phyloP scores from a whole-genome alignment of 2,329 filamentous ascomycete species.

The Diaporthe citriasiana region DNA sequence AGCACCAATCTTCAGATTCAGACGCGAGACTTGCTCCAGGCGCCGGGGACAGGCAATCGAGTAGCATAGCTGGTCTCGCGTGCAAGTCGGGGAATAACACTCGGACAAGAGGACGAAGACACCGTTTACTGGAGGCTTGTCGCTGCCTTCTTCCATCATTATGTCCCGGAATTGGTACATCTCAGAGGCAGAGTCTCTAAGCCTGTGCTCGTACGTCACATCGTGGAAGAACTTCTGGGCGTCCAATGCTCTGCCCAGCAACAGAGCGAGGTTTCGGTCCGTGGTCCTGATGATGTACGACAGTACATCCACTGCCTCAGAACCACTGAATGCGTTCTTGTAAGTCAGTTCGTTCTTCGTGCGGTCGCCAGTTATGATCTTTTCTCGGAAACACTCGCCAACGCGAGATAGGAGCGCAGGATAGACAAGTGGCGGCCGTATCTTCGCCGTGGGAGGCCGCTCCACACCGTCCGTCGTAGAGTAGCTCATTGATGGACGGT shows the following conservation, averaged over 20 bases:
- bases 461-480: slow-evolving; percentile 66
- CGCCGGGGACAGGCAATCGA: slow-evolving; percentile 96
- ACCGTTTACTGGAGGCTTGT: slow-evolving; percentile 84
- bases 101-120: slow-evolving; percentile 97
- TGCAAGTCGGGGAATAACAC: slow-evolving; percentile 98
- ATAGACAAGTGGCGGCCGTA: slow-evolving; percentile 87
- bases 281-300: slow-evolving; percentile 98
- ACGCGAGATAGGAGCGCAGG: slow-evolving; percentile 94
- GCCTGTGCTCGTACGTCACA: slow-evolving; percentile 95
- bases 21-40: slow-evolving; percentile 91
- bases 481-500: slow-evolving; percentile 70
- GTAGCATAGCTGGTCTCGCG: slow-evolving; percentile 94
- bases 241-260: slow-evolving; percentile 91
- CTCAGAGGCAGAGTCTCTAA: slow-evolving; percentile 93
- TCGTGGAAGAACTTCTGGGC: slow-evolving; percentile 99
- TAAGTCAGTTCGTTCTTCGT: slow-evolving; percentile 98
- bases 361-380: slow-evolving; percentile 87
- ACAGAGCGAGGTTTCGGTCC: slow-evolving; percentile 91
- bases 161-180: slow-evolving; percentile 98
- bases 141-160: slow-evolving; percentile 85
- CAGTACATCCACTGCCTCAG: slow-evolving; percentile 94
- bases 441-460: slow-evolving; percentile 72
- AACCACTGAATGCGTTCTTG: slow-evolving; percentile 96
- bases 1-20: slow-evolving; percentile 94
- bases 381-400: slow-evolving; percentile 90